Conservation (phyloP, 2,329 filamentous ascomycete genomes). For the Alternaria incomplexa region DNA sequence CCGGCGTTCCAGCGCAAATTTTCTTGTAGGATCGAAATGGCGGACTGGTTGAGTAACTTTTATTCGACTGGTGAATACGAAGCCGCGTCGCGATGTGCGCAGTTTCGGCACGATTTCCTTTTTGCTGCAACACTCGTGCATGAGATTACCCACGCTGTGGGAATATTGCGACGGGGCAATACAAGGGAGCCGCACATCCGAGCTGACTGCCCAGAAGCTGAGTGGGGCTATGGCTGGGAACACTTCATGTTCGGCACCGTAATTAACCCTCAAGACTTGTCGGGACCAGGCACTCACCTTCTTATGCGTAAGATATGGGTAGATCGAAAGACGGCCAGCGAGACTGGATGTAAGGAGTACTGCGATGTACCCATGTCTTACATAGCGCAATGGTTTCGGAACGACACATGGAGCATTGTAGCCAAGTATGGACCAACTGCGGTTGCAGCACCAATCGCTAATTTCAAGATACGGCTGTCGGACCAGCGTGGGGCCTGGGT, state of each 20-base stretch:
- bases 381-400: slow-evolving; percentile 46
- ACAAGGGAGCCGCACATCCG: slow-evolving; percentile 34
- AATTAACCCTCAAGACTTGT: slow-evolving; percentile 39
- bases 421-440: slow-evolving; percentile 26
- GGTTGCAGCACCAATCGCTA: slow-evolving; percentile 24
- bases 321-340: slow-evolving; percentile 11
- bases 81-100: slow-evolving; percentile 30
- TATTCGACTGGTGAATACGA: slow-evolving; percentile 28
- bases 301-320: slow-evolving; percentile 42
- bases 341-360: slow-evolving; percentile 37
- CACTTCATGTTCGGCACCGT: slow-evolving; percentile 44
- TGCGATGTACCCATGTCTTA: slow-evolving; percentile 41
- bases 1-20: slow-evolving; percentile 18
- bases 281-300: slow-evolving; percentile 20
- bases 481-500: slow-evolving; percentile 20
- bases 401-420: slow-evolving; percentile 38
- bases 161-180: slow-evolving; percentile 39
- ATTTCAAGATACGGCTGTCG: slow-evolving; percentile 33
- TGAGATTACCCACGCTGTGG: slow-evolving; percentile 44
- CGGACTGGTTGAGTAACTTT: slow-evolving; percentile 24
- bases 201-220: slow-evolving; percentile 31
- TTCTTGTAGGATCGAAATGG: slow-evolving; percentile 31
- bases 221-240: slow-evolving; percentile 48
- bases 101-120: slow-evolving; percentile 44
- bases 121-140: slow-evolving; percentile 41